Conservation (phyloP, 805 yeast genomes). For the Candida morakotiae region DNA sequence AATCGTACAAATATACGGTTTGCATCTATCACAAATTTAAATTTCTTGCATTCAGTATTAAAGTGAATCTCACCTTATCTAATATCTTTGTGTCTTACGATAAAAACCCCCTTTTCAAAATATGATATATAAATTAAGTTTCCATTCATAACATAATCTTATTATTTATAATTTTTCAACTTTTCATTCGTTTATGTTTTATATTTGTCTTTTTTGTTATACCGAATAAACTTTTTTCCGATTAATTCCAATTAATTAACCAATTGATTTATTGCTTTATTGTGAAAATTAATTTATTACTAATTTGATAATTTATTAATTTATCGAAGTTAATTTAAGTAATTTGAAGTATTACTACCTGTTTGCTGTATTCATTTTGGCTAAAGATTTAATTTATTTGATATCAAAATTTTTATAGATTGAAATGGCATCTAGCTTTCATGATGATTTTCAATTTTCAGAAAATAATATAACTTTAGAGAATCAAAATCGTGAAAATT, state of each 20-base stretch:
- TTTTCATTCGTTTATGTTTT: conserved; percentile 1
- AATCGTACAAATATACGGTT: conserved; percentile 1
- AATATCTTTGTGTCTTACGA: neutral
- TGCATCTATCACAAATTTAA: conserved; percentile 4
- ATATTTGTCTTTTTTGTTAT: neutral
- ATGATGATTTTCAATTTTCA: conserved; percentile 3
- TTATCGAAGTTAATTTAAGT: conserved; percentile 3
- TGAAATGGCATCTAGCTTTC: conserved; percentile 3
- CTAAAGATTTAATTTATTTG: too few species aligned
- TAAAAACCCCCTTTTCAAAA: neutral
- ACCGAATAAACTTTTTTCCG: neutral
- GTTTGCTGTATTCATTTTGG: neutral
- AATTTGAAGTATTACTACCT: neutral
- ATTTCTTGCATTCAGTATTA: neutral
- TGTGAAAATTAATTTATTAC: neutral
- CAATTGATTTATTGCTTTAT: neutral
- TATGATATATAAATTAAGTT: neutral
- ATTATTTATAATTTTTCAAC: neutral
- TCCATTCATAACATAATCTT: neutral
- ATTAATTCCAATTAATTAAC: neutral
- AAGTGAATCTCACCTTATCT: neutral
- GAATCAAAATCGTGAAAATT: neutral
- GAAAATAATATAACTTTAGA: neutral
- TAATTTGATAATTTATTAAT: too few species aligned
- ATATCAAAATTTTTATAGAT: neutral